Evolutionary conservation across 139 green algal genomes (phyloP).

Genomic region (Tetratostichococcus sp.): DNA sequence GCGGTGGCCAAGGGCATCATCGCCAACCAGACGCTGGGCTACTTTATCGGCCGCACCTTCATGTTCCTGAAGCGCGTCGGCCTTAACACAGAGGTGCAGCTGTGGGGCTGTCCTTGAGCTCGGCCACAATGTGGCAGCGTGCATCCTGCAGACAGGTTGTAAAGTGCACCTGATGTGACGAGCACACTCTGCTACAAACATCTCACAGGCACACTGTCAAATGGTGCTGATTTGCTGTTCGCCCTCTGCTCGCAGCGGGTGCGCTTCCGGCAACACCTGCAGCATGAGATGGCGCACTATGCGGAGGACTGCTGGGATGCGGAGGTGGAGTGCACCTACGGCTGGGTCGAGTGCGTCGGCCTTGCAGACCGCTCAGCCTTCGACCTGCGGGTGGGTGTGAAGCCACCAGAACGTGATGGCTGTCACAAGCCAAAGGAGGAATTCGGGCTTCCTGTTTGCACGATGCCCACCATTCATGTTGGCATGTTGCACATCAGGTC

Average conservation of each 20-base stretch:
- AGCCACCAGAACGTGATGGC: too few relatives aligned
- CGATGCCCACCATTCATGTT: too few relatives aligned
- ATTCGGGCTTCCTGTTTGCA: too few relatives aligned
- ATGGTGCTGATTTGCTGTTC: too few relatives aligned
- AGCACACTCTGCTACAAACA: too few relatives aligned
- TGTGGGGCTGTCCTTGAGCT: too few relatives aligned
- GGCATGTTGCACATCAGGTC: too few relatives aligned
- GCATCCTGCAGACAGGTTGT: too few relatives aligned
- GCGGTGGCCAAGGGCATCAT: slow-evolving; percentile 87
- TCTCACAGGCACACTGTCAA: too few relatives aligned
- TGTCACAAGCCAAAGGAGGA: too few relatives aligned
- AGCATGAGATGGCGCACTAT: slow-evolving; percentile 94
- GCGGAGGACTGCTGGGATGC: slow-evolving; percentile 96
- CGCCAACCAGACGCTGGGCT: slow-evolving; percentile 96
- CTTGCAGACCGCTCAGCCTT: slow-evolving; percentile 93
- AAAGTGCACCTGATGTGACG: too few relatives aligned
- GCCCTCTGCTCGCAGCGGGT: slow-evolving; percentile 28
- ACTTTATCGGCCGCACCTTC: slow-evolving; percentile 98
- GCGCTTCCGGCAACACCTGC: slow-evolving; percentile 95
- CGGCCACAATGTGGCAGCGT: too few relatives aligned
- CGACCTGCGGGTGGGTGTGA: slow-evolving; percentile 68
- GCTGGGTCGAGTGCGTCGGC: slow-evolving; percentile 97
- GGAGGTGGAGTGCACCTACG: slow-evolving; percentile 94
- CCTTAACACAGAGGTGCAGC: slow-evolving; percentile 50
- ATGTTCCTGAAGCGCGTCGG: slow-evolving; percentile 81